Base-by-base conservation (phyloP, 2,329 filamentous ascomycete genomes). In the Pseudogymnoascus sp. region DNA sequence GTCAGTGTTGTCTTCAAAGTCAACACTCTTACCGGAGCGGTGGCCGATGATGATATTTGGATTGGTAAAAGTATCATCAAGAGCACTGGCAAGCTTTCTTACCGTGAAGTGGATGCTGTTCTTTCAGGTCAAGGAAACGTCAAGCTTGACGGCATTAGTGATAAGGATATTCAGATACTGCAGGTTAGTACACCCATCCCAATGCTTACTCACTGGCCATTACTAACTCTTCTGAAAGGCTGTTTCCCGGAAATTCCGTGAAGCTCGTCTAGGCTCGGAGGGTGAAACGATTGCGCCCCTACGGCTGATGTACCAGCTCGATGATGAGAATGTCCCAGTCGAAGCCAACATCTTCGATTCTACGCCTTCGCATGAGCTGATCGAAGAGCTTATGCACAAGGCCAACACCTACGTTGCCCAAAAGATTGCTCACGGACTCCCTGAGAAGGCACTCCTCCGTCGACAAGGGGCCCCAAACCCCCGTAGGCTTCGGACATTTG, bases 311-410 rank as follows among this genome's bases (percentile, higher is more conserved):
- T 92, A 96, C 76, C 93, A 96, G 77, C 83, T 97, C 42, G 95
- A 99, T 70, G 95, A 99, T 70, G 95, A 99, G 81, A 97, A 97
- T 75, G 91, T 97, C 62, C 95, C 93, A 2, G 93, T 97, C 42
- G 92, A 96, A 78, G 86, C 91, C 74, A 99, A 97, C 78, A 90
- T 99, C 67, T 99, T 97, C 72, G 89, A 97, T 75, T 93, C 91
- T 31, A 91, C 91, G 11, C 82, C 88, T 8, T 91, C 93, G 2
- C 91, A 96, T 67, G 93, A 97, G 78, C 85, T 97, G 67, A 91
- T 97, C 50, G 95, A 99, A 75, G 95, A 99, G 79, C 81, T 99
- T 62, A 89, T 91, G 78, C 90, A 96, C 81, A 96, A 96, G 80
- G 90, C 91, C 64, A 97, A 99, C 74, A 84, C 86, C 59, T 89